Evolutionary conservation across 2,329 filamentous ascomycete species (phyloP).

Genomic region (Alternaria alternata): DNA sequence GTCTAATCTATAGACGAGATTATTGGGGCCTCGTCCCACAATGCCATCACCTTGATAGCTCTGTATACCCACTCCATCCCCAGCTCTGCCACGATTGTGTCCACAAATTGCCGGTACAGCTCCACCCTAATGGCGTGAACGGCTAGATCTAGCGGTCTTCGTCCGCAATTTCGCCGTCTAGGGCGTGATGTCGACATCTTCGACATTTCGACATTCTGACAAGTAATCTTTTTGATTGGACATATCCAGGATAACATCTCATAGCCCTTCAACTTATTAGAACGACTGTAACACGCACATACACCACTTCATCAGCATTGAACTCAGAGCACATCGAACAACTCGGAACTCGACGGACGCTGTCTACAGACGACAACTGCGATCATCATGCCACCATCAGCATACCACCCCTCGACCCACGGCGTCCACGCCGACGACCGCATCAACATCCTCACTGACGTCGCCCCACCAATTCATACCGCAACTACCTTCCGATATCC

Average conservation of each 20-base stretch:
- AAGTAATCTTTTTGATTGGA: not conserved
- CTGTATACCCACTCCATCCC: conserved; percentile 4
- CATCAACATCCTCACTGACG: conserved; percentile 76
- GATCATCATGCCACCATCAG: conserved; percentile 14
- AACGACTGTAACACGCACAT: not conserved
- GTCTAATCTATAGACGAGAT: not conserved
- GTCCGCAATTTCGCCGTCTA: conserved; percentile 11
- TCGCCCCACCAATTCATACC: conserved; percentile 88
- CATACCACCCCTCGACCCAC: conserved; percentile 68
- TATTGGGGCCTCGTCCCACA: not conserved
- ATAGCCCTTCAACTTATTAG: not conserved
- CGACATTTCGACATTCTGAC: not conserved
- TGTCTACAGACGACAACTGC: not conserved
- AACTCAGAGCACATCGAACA: not conserved
- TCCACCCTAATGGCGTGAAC: conserved; percentile 18
- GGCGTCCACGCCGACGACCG: conserved; percentile 85
- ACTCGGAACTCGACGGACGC: not conserved
- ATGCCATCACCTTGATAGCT: not conserved
- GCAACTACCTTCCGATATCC: conserved; percentile 91
- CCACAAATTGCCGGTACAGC: conserved; percentile 13
- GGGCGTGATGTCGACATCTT: conserved; percentile 26
- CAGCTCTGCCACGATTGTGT: conserved; percentile 4
- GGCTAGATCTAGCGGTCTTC: conserved; percentile 10
- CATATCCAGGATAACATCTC: not conserved
- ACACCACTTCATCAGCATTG: not conserved